Evolutionary conservation across 2,329 filamentous ascomycete genomes (phyloP).

Genomic region (Sporothrix globosa): DNA sequence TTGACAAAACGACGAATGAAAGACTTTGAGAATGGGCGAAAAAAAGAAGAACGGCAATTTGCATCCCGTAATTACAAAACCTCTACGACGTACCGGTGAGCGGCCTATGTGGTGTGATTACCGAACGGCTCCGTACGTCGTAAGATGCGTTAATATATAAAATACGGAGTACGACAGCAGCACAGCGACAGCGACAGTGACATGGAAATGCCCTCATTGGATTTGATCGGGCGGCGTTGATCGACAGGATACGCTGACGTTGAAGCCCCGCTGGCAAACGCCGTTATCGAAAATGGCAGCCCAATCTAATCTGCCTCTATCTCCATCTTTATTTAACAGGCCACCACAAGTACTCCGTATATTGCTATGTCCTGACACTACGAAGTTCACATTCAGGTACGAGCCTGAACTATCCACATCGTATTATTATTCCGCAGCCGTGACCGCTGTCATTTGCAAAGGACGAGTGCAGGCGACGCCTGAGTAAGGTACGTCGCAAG

Average conservation of each 20-base stretch:
- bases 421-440: conserved; percentile 14
- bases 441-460: background rate
- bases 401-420: background rate
- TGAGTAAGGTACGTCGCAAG: background rate
- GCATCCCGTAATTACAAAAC: conserved; percentile 2
- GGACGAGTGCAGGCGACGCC: conserved; percentile 1
- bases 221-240: background rate
- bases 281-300: conserved; percentile 10
- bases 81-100: background rate
- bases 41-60: background rate
- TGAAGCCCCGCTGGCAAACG: conserved; percentile 6
- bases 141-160: no score
- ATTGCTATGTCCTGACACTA: no score
- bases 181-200: no score
- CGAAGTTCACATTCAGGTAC: background rate
- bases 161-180: no score
- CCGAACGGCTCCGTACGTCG: no score
- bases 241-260: conserved; percentile 23
- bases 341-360: background rate
- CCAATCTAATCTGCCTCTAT: conserved; percentile 1
- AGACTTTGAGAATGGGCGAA: background rate
- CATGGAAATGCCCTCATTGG: no score
- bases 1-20: background rate
- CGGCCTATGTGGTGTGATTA: no score
- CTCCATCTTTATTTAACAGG: conserved; percentile 2